Evolutionary conservation across 768 basidiomycete genomes (phyloP).

Genomic region (Steccherinum ochraceum): DNA sequence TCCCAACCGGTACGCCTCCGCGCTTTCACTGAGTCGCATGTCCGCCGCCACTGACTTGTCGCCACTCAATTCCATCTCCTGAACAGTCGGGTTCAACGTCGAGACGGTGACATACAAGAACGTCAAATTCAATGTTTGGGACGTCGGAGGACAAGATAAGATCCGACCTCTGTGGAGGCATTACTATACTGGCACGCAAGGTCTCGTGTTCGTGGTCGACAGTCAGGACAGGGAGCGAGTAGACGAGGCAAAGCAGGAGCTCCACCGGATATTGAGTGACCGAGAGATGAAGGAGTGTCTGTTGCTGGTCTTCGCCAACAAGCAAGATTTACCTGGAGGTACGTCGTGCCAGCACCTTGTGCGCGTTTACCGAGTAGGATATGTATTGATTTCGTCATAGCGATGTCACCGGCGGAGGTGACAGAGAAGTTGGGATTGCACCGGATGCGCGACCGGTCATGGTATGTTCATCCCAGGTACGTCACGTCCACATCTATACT

Average conservation of each 20-base stretch:
- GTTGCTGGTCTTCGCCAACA: slow-evolving; percentile 97
- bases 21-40: slow-evolving; percentile 2
- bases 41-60: slow-evolving; percentile 3
- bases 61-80: background rate
- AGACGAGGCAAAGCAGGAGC: slow-evolving; percentile 93
- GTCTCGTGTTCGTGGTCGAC: slow-evolving; percentile 96
- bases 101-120: slow-evolving; percentile 99
- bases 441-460: slow-evolving; percentile 93
- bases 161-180: slow-evolving; percentile 98
- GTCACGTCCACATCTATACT: slow-evolving; percentile 16
- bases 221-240: slow-evolving; percentile 93
- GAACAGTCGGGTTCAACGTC: slow-evolving; percentile 92
- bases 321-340: slow-evolving; percentile 98
- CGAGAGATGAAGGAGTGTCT: slow-evolving; percentile 98
- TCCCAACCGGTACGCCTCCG: slow-evolving; percentile 76
- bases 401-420: slow-evolving; percentile 99
- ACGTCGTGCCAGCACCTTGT: slow-evolving; percentile 24
- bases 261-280: slow-evolving; percentile 93
- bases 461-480: slow-evolving; percentile 99
- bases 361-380: too few relatives aligned
- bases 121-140: slow-evolving; percentile 93
- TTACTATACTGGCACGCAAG: slow-evolving; percentile 98
- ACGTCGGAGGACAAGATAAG: slow-evolving; percentile 99
- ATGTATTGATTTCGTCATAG: slow-evolving; percentile 35
- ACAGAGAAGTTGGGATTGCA: slow-evolving; percentile 95